Conservation (phyloP, 2,329 filamentous ascomycete genomes). For the Lachnellula hyalina region DNA sequence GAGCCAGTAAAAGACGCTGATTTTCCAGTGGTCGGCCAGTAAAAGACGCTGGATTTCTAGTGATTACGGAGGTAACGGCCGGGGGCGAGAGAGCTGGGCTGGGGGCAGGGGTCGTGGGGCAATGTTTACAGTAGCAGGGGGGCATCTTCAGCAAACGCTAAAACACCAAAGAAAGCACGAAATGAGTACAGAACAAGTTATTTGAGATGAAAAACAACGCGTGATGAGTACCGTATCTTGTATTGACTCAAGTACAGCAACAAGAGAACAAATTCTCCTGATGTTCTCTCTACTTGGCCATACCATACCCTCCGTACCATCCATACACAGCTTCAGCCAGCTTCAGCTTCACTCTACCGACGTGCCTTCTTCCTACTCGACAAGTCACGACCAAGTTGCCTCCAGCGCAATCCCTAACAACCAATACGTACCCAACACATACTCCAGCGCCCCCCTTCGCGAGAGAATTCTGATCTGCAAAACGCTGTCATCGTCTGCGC, state of each 20-base stretch:
- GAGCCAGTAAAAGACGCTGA: neutral
- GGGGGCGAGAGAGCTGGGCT: neutral
- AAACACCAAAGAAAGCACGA: neutral
- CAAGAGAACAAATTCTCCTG: neutral
- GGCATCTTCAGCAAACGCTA: neutral
- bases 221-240: neutral
- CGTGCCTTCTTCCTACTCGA: constrained; percentile 24
- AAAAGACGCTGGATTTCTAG: neutral
- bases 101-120: neutral
- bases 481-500: constrained; percentile 1
- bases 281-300: neutral
- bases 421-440: constrained; percentile 28
- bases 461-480: neutral
- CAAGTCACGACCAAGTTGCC: constrained; percentile 9
- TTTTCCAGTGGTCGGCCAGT: neutral
- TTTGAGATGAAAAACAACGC: neutral
- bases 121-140: neutral
- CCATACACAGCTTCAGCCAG: neutral
- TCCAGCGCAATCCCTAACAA: constrained; percentile 3
- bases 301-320: neutral
- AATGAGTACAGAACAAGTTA: neutral
- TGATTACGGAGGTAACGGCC: constrained; percentile 3
- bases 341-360: constrained; percentile 8
- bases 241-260: neutral
- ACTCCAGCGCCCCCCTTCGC: neutral